These are phyloP conservation scores for Tausonia pullulans DNA, from an alignment of 1,284 basidiomycete genomes.

Conservation along the genomic window DNA sequence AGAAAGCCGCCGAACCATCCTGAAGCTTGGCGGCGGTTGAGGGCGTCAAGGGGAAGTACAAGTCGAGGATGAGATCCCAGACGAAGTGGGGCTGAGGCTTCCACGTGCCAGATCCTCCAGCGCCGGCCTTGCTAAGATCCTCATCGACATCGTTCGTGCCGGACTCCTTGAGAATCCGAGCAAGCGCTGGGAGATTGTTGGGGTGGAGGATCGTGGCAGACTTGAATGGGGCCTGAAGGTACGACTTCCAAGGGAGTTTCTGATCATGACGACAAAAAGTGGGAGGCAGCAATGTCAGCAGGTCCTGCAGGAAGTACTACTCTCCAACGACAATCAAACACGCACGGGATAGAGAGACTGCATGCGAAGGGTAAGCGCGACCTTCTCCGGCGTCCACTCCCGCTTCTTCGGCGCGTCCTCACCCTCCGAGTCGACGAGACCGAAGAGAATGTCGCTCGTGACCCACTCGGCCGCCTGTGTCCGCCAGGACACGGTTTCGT, in stretches of 20 bases:
- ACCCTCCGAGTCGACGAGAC: conserved; percentile 39
- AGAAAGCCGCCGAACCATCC: conserved; percentile 49
- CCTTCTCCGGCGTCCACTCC: conserved; percentile 74
- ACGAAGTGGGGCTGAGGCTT: conserved; percentile 86
- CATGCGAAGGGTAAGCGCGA: conserved; percentile 65
- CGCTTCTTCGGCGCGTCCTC: conserved; percentile 43
- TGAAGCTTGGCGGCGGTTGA: conserved; percentile 29
- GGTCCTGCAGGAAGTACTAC: too few relatives aligned
- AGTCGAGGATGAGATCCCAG: conserved; percentile 74
- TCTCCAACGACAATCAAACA: background rate
- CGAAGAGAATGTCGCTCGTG: conserved; percentile 32
- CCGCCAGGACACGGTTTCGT: conserved; percentile 18
- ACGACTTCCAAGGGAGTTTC: conserved; percentile 53
- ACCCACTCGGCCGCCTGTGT: conserved; percentile 42
- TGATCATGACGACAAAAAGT: conserved; percentile 8
- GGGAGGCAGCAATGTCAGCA: too few relatives aligned
- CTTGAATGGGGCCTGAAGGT: conserved; percentile 70
- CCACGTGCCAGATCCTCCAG: conserved; percentile 48
- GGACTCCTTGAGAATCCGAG: conserved; percentile 55
- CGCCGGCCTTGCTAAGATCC: conserved; percentile 17
- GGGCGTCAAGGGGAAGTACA: conserved; percentile 44
- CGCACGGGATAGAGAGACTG: conserved; percentile 46
- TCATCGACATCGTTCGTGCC: conserved; percentile 29
- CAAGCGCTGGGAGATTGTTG: conserved; percentile 60
- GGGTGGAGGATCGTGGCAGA: conserved; percentile 49